phyloP scores from a whole-genome alignment of 106 monocot species.

The Platanthera guangdongensis region DNA sequence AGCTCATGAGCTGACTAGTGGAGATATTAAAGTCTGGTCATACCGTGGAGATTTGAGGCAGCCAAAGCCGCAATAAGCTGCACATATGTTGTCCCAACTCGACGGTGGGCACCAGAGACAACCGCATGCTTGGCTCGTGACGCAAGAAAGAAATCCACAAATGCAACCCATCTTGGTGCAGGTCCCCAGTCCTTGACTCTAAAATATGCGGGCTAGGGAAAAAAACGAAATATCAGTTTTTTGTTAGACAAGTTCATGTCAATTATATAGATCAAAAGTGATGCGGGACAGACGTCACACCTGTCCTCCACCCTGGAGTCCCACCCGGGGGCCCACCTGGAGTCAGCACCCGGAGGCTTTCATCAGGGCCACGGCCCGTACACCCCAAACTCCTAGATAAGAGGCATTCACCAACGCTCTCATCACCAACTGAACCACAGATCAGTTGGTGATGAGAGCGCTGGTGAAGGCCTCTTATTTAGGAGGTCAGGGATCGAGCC shows the following conservation, averaged over 20 bases:
- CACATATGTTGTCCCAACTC: constrained; percentile 91
- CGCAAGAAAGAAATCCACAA: constrained; percentile 96
- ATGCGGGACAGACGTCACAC: no score
- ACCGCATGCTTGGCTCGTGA: constrained; percentile 83
- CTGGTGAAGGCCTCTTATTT: no score
- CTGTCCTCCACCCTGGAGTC: no score
- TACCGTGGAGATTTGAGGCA: constrained; percentile 64
- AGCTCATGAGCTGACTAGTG: not conserved
- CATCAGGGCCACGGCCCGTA: no score
- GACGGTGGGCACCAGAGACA: constrained; percentile 89
- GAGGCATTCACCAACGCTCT: no score
- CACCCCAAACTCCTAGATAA: no score
- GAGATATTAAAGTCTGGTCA: not conserved
- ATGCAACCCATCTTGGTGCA: constrained; percentile 95
- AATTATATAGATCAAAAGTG: not conserved
- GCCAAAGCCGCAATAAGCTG: constrained; percentile 89
- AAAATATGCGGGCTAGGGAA: constrained; percentile 30
- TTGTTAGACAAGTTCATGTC: not conserved
- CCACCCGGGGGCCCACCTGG: no score
- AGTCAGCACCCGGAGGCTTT: no score
- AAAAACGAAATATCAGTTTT: not conserved
- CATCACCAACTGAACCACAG: no score
- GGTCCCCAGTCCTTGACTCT: constrained; percentile 96
- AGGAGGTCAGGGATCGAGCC: no score
- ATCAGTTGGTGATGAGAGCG: no score